A percentile compares a stretch with the other conserved stretches of the same genome.
Evolutionary conservation across 106 monocot species (phyloP).

Genomic region (Dendrobium chrysotoxum): DNA sequence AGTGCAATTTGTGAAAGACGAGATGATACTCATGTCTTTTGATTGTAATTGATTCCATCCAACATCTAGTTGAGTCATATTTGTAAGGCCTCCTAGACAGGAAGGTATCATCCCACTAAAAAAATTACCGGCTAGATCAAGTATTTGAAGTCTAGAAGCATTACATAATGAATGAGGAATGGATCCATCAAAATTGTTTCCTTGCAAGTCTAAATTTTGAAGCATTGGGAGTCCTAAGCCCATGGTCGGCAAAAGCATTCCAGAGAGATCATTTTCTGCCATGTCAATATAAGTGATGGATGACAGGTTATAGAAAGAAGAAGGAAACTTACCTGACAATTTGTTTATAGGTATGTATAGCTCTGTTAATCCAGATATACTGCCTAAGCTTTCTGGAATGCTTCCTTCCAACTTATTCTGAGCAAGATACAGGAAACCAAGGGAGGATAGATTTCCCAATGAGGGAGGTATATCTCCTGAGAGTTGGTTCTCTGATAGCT

Average conservation of each 20-base stretch:
- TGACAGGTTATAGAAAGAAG: constrained; percentile 14
- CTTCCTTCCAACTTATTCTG: constrained; percentile 16
- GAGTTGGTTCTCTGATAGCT: constrained; percentile 25
- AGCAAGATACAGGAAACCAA: neutral
- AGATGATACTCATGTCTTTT: constrained; percentile 25
- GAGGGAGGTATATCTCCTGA: constrained; percentile 4
- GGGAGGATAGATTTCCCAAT: constrained; percentile 3
- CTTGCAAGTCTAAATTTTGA: neutral
- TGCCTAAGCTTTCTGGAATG: constrained; percentile 11
- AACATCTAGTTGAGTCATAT: constrained; percentile 6
- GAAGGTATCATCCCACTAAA: constrained; percentile 25
- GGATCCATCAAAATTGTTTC: constrained; percentile 26
- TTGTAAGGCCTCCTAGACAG: constrained; percentile 10
- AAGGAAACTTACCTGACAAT: constrained; percentile 28
- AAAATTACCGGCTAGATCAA: constrained; percentile 10
- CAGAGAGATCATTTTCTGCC: constrained; percentile 5
- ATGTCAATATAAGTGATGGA: neutral
- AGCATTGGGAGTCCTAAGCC: constrained; percentile 26
- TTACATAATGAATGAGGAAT: constrained; percentile 31
- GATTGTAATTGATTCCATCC: constrained; percentile 18
- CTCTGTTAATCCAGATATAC: neutral
- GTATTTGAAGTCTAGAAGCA: neutral
- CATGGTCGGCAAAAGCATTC: constrained; percentile 15
- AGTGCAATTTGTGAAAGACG: constrained; percentile 22
- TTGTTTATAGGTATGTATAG: constrained; percentile 13